Percentiles rank a stretch among this genome's conserved stretches.
Conservation (phyloP, 805 yeast species). For the Suhomyces sp. region DNA sequence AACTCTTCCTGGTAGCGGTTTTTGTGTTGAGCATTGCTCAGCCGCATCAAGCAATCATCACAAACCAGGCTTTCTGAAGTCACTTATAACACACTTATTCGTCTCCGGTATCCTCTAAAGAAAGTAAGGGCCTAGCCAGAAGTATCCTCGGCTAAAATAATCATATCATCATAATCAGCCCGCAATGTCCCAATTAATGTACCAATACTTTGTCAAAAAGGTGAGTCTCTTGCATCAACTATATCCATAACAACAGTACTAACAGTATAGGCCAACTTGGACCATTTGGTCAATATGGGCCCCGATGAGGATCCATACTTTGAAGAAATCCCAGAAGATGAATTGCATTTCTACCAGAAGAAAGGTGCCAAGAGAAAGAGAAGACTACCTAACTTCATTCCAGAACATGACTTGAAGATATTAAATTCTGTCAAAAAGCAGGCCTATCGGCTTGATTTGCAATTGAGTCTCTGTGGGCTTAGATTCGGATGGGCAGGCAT, state of each 20-base stretch:
- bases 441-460: slow-evolving; percentile 42
- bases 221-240: slow-evolving; percentile 22
- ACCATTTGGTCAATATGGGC: slow-evolving; percentile 29
- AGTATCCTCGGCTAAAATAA: too few species aligned
- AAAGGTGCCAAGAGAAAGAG: slow-evolving; percentile 41
- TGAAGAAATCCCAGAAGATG: slow-evolving; percentile 40
- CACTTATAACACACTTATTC: too few species aligned
- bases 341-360: slow-evolving; percentile 41
- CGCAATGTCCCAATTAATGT: slow-evolving; percentile 31
- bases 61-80: too few species aligned
- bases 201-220: slow-evolving; percentile 36
- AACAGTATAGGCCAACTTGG: slow-evolving; percentile 26
- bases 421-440: slow-evolving; percentile 35
- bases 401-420: slow-evolving; percentile 31
- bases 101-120: too few species aligned
- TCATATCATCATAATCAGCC: too few species aligned
- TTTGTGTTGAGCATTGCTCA: too few species aligned
- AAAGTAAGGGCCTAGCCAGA: too few species aligned
- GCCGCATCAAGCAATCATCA: too few species aligned
- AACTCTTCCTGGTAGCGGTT: too few species aligned
- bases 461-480: slow-evolving; percentile 38
- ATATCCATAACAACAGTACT: slow-evolving; percentile 7
- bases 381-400: slow-evolving; percentile 35
- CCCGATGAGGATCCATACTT: slow-evolving; percentile 38
- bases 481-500: slow-evolving; percentile 45